A percentile compares a stretch with the other conserved stretches of the same genome.
These are phyloP conservation scores for Erysimum pusillum DNA, from an alignment of 441 rosid species.

Conservation along the genomic window DNA sequence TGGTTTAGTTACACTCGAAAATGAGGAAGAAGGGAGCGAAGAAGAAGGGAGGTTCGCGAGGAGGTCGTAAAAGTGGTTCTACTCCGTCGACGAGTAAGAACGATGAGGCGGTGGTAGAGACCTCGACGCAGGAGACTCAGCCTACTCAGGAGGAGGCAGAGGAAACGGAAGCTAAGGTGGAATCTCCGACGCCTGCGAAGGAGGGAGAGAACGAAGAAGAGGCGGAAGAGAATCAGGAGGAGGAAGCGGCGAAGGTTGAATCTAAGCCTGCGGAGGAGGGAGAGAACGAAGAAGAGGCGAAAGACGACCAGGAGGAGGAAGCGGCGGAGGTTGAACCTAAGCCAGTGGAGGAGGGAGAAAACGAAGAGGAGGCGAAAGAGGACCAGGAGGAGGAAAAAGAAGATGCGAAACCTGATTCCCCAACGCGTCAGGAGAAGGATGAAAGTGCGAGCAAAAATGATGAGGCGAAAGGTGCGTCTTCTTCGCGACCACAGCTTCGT, in stretches of 20 bases:
- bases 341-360: no score
- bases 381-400: neutral
- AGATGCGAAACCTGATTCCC: constrained; percentile 24
- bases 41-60: constrained; percentile 59
- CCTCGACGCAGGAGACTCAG: constrained; percentile 28
- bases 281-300: neutral
- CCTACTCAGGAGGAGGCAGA: constrained; percentile 13
- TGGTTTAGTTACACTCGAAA: neutral
- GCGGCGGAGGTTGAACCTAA: no score
- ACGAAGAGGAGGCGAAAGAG: constrained; percentile 8
- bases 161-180: constrained; percentile 16
- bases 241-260: constrained; percentile 9
- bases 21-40: constrained; percentile 78
- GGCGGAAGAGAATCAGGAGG: constrained; percentile 1
- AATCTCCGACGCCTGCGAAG: neutral
- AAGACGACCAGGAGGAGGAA: neutral
- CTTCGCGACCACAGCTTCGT: constrained; percentile 44
- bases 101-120: neutral
- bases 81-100: constrained; percentile 40
- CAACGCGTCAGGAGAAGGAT: constrained; percentile 24
- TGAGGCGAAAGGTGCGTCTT: constrained; percentile 44
- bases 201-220: neutral
- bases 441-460: neutral
- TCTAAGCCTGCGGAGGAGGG: neutral
- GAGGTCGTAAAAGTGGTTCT: constrained; percentile 36